phyloP scores from a whole-genome alignment of 2,329 filamentous ascomycete genomes.

The Aulographum hederae region DNA sequence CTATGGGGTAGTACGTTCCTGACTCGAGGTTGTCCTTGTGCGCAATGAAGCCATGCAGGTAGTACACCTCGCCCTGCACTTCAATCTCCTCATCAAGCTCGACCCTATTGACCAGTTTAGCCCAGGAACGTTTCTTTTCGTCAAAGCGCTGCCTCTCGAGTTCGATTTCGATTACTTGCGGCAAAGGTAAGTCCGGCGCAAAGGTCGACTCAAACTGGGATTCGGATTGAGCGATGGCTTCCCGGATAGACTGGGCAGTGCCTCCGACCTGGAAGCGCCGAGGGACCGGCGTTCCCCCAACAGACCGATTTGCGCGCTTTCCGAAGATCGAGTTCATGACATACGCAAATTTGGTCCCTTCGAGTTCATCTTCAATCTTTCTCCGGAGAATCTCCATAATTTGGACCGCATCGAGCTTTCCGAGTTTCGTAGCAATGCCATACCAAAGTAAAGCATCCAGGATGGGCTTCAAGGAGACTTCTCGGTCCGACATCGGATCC shows the following conservation, averaged over 20 bases:
- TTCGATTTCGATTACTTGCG: constrained; percentile 34
- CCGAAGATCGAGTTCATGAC: constrained; percentile 30
- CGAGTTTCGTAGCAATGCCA: constrained; percentile 16
- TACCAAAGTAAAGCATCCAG: constrained; percentile 21
- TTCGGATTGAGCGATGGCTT: constrained; percentile 18
- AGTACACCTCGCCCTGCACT: constrained; percentile 30
- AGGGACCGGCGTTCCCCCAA: too few relatives aligned
- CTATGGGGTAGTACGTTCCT: constrained; percentile 38
- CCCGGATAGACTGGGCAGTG: constrained; percentile 15
- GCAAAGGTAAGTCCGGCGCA: too few relatives aligned
- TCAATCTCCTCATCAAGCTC: constrained; percentile 34
- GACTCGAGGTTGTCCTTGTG: constrained; percentile 41
- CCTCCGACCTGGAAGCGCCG: constrained; percentile 5
- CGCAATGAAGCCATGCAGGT: constrained; percentile 40
- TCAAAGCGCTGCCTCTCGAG: constrained; percentile 39
- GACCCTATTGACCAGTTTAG: constrained; percentile 37
- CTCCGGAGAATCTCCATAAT: constrained; percentile 35
- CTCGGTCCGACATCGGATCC: constrained; percentile 6
- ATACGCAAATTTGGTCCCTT: constrained; percentile 21
- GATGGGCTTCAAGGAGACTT: constrained; percentile 17
- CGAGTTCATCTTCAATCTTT: constrained; percentile 33
- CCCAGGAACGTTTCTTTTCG: constrained; percentile 33
- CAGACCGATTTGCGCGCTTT: constrained; percentile 13
- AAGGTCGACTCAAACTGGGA: constrained; percentile 10
- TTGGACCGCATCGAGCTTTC: constrained; percentile 32